Conservation (phyloP, 768 basidiomycete species). For the Suillus luteus region DNA sequence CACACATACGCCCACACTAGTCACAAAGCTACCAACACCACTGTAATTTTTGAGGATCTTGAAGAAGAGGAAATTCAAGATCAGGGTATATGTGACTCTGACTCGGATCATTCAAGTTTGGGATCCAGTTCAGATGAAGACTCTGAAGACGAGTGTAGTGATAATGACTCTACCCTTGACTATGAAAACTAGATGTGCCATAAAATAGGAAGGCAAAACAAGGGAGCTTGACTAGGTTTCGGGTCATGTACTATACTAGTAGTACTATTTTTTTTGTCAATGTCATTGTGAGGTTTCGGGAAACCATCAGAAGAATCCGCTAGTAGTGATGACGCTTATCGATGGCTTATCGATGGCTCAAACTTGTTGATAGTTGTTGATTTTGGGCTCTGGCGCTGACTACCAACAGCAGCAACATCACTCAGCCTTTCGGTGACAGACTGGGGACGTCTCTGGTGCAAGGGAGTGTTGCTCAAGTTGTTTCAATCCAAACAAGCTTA, state of each 20-base stretch:
- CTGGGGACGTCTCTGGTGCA: neutral
- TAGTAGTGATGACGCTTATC: neutral
- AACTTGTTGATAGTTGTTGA: neutral
- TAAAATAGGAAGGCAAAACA: neutral
- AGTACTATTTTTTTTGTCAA: neutral
- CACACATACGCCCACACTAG: conserved; percentile 10
- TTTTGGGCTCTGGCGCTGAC: neutral
- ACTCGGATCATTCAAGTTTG: neutral
- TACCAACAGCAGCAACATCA: neutral
- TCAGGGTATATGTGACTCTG: neutral
- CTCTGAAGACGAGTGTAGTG: neutral
- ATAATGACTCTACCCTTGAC: neutral
- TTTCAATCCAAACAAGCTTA: neutral
- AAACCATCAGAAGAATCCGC: neutral
- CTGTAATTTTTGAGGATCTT: neutral
- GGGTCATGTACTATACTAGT: neutral
- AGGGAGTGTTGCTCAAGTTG: neutral
- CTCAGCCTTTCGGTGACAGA: neutral
- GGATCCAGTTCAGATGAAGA: neutral
- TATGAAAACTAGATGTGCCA: neutral
- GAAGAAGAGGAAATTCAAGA: neutral
- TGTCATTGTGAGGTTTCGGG: neutral
- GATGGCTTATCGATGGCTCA: neutral
- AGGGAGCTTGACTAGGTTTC: neutral
- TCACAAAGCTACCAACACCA: neutral